Percentiles rank a stretch among this genome's conserved stretches.
Evolutionary conservation across 2,329 filamentous ascomycete species (phyloP).

Genomic region (Plenodomus biglobosus): DNA sequence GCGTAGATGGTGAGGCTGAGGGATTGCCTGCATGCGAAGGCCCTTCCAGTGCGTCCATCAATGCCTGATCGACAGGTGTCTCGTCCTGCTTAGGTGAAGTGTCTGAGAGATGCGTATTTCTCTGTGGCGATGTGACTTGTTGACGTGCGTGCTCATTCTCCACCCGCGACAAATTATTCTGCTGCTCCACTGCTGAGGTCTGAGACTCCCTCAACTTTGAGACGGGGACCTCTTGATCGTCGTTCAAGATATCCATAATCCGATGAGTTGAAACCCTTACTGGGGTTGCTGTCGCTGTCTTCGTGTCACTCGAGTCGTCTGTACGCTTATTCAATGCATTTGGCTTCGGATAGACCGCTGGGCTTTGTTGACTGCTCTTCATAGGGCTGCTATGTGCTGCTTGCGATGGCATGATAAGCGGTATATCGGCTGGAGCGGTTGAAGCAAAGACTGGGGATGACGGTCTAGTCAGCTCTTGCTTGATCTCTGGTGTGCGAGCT

Average conservation of each 20-base stretch:
- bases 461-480: conserved; percentile 16
- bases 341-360: background rate
- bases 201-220: conserved; percentile 23
- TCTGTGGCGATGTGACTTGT: conserved; percentile 22
- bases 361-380: conserved; percentile 10
- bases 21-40: conserved; percentile 20
- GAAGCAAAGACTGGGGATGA: conserved; percentile 20
- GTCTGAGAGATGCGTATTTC: conserved; percentile 20
- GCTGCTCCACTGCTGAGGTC: conserved; percentile 18
- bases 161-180: conserved; percentile 18
- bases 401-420: conserved; percentile 18
- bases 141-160: conserved; percentile 10
- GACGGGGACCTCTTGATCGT: conserved; percentile 36
- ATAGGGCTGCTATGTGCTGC: conserved; percentile 21
- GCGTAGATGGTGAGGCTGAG: conserved; percentile 21
- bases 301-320: background rate
- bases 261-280: conserved; percentile 37
- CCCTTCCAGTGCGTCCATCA: conserved; percentile 23
- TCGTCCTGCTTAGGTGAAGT: conserved; percentile 22
- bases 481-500: conserved; percentile 15
- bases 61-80: conserved; percentile 23
- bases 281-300: conserved; percentile 25
- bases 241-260: conserved; percentile 43
- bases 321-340: background rate
- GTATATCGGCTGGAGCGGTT: conserved; percentile 14